Base-by-base conservation (phyloP, 148 eudicot species). In the Persicaria maculosa region DNA sequence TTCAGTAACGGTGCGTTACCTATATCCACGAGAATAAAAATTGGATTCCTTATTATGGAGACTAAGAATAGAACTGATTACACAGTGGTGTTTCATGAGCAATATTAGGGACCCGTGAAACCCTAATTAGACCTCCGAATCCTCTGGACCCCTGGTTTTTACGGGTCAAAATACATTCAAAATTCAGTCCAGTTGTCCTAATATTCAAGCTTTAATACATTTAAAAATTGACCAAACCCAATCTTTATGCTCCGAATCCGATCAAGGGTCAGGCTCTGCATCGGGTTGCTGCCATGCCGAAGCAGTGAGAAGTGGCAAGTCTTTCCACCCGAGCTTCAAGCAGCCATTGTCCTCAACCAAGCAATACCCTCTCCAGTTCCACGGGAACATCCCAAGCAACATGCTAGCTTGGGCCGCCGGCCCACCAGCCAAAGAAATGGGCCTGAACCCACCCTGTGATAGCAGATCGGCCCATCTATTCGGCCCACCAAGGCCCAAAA, bases 291-390 rank as follows among this genome's bases (percentile, higher is more conserved):
- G 79, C 97, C 97, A 92, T 36, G 97, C 95, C 5, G 95, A 86
- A 46, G 97, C 97, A 44, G 93, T 90, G 76, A 92, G 84, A 85
- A 92, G 78, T 0, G 93, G 78, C 82, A 90, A 77, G 68, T 87
- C 95, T 74, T 92, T 92, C 97, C 97, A 92, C 3, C 97, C 97
- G 64, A 92, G 78, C 83, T 84, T 92, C 84, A 92, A 80, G 57
- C 87, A 75, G 48, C 97, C 93, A 62, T 79, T 86, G 50, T 92
- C 95, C 72, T 92, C 97, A 78, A 89, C 85, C 85, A 92, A 76
- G 2, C 89, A 90, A 16, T 92, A 92, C 53, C 97, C 97, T 68
- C 79, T 85, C 89, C 92, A 88, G 4, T 82, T 85, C 85, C 91
- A 84, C 1, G 92, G 92, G 15, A 82, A 85, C 95, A 92, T 90